Conservation (phyloP, 2,329 filamentous ascomycete genomes). For the Thielaviopsis euricoi region DNA sequence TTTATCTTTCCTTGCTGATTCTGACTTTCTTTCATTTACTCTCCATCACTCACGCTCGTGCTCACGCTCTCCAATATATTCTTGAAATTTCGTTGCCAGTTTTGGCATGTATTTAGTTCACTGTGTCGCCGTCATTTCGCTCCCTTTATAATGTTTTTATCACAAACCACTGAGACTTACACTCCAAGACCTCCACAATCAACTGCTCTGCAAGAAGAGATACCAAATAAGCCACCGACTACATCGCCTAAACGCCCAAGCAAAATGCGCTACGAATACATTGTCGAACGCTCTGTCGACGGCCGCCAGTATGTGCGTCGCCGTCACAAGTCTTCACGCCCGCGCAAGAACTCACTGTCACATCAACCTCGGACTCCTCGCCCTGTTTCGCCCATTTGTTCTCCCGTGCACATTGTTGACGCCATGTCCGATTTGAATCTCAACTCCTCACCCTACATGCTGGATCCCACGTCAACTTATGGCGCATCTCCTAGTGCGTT, state of each 20-base stretch:
- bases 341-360: background rate
- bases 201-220: background rate
- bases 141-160: background rate
- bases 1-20: too few relatives aligned
- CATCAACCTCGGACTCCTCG: background rate
- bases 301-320: slow-evolving; percentile 1
- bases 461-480: background rate
- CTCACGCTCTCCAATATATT: too few relatives aligned
- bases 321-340: background rate
- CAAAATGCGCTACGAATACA: slow-evolving; percentile 1
- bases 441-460: background rate
- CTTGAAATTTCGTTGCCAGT: too few relatives aligned
- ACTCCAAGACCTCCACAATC: background rate
- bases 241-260: too few relatives aligned
- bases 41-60: too few relatives aligned
- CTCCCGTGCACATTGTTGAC: background rate
- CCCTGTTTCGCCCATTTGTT: background rate
- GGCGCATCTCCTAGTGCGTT: background rate
- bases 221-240: background rate
- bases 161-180: background rate
- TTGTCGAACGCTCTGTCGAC: background rate
- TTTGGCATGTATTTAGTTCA: too few relatives aligned
- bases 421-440: background rate
- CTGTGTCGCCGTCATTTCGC: too few relatives aligned
- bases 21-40: too few relatives aligned